A percentile compares a stretch with the other conserved stretches of the same genome.
Conservation (phyloP, 1,284 basidiomycete genomes). For the Phellinidium pouzarii region DNA sequence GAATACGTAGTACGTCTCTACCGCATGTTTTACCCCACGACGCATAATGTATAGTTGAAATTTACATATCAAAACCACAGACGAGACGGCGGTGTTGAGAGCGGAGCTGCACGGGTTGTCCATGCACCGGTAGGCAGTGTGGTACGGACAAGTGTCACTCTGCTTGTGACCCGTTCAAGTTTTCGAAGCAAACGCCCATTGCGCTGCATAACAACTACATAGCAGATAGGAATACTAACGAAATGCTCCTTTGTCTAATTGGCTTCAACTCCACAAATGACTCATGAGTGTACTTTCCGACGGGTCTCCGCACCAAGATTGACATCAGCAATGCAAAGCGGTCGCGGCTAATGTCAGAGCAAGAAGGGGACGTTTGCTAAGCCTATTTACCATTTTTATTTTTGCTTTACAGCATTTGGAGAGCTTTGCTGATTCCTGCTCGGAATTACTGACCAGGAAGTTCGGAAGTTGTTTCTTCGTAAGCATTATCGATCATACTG, state of each 20-base stretch:
- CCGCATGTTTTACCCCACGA: neutral
- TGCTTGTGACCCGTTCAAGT: neutral
- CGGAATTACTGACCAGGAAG: constrained; percentile 28
- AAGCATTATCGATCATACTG: constrained; percentile 2
- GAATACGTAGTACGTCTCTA: constrained; percentile 25
- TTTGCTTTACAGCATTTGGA: constrained; percentile 12
- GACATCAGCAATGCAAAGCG: constrained; percentile 30
- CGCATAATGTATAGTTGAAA: neutral
- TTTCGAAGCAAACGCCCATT: neutral
- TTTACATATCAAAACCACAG: constrained; percentile 21
- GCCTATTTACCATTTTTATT: constrained; percentile 26
- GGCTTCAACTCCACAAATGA: too few relatives aligned
- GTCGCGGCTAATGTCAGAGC: constrained; percentile 30
- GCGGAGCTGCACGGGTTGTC: constrained; percentile 23
- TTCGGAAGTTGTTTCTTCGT: constrained; percentile 26
- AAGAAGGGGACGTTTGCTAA: constrained; percentile 29
- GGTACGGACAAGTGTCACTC: constrained; percentile 26
- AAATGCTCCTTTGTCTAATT: too few relatives aligned
- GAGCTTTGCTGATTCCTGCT: too few relatives aligned
- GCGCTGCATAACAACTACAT: too few relatives aligned
- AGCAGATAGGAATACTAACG: too few relatives aligned
- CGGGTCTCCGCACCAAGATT: constrained; percentile 30
- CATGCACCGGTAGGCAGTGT: constrained; percentile 25
- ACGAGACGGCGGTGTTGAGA: constrained; percentile 28
- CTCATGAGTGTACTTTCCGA: constrained; percentile 35